These are phyloP conservation scores for Moesziomyces sp. DNA, from an alignment of 1,284 basidiomycete species.

Conservation along the genomic window DNA sequence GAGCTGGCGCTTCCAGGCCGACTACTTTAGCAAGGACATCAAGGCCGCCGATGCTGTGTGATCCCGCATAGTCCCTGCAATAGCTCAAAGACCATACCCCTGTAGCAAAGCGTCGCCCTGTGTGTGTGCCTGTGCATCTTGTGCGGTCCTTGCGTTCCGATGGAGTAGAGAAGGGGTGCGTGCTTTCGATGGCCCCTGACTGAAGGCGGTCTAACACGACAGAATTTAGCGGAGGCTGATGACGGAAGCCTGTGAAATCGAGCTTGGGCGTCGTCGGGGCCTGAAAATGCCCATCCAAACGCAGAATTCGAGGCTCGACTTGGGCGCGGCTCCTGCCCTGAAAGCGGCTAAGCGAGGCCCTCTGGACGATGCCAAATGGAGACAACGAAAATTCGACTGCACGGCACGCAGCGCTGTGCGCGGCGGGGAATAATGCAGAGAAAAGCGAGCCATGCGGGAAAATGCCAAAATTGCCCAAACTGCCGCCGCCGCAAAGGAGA, in stretches of 20 bases:
- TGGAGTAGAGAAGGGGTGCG: neutral
- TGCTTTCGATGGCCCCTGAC: neutral
- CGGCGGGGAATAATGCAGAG: conserved; percentile 14
- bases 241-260: conserved; percentile 9
- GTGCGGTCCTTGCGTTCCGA: too few relatives aligned
- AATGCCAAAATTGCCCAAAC: too few relatives aligned
- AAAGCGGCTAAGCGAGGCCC: conserved; percentile 5
- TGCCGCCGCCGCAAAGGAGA: neutral
- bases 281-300: conserved; percentile 2
- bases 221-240: too few relatives aligned
- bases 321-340: neutral
- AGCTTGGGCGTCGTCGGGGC: conserved; percentile 1
- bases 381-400: neutral
- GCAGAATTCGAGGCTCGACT: neutral
- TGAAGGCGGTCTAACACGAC: too few relatives aligned
- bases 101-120: neutral
- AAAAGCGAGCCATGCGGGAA: too few relatives aligned
- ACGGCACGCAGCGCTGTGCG: too few relatives aligned
- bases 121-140: too few relatives aligned
- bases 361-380: neutral
- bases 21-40: conserved; percentile 28
- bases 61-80: neutral
- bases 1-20: conserved; percentile 40
- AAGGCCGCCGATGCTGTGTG: conserved; percentile 26
- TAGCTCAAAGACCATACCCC: neutral